Evolutionary conservation across 2,329 filamentous ascomycete genomes (phyloP).

Genomic region (Aspergillus cejpii): DNA sequence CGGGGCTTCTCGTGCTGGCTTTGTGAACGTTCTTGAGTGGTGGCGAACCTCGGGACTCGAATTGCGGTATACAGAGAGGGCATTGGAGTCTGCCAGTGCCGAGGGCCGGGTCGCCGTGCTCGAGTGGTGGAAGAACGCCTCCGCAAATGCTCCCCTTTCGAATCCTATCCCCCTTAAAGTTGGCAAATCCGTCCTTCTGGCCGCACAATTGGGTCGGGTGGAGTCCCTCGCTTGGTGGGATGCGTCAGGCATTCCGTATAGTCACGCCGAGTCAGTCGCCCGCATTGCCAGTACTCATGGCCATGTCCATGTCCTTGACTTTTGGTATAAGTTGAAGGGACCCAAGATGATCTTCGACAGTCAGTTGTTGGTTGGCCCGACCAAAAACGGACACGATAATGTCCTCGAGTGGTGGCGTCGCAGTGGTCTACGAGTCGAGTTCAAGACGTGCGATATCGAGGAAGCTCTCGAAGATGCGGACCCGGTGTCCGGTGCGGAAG

Average conservation of each 20-base stretch:
- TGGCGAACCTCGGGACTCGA: conserved; percentile 77
- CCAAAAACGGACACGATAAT: conserved; percentile 73
- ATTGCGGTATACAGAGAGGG: conserved; percentile 77
- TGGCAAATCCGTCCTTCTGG: conserved; percentile 75
- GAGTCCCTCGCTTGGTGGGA: conserved; percentile 85
- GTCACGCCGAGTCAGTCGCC: conserved; percentile 72
- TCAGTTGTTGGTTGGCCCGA: conserved; percentile 77
- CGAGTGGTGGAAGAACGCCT: conserved; percentile 83
- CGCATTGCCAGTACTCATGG: conserved; percentile 80
- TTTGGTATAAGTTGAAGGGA: conserved; percentile 70
- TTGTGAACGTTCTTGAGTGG: conserved; percentile 80
- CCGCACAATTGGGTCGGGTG: conserved; percentile 72
- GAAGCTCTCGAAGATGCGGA: conserved; percentile 81
- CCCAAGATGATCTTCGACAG: conserved; percentile 75
- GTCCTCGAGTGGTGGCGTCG: conserved; percentile 91
- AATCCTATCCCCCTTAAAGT: conserved; percentile 60
- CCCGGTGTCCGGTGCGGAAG: conserved; percentile 59
- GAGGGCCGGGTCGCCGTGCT: conserved; percentile 80
- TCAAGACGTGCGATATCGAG: conserved; percentile 92
- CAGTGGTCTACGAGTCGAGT: conserved; percentile 68
- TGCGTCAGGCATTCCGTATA: conserved; percentile 68
- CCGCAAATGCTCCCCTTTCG: conserved; percentile 50
- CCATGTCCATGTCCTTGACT: conserved; percentile 73
- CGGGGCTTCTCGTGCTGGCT: conserved; percentile 77
- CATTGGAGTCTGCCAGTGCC: conserved; percentile 78